Conservation (phyloP, 2,329 filamentous ascomycete species). For the Ceratocystis albifundus region DNA sequence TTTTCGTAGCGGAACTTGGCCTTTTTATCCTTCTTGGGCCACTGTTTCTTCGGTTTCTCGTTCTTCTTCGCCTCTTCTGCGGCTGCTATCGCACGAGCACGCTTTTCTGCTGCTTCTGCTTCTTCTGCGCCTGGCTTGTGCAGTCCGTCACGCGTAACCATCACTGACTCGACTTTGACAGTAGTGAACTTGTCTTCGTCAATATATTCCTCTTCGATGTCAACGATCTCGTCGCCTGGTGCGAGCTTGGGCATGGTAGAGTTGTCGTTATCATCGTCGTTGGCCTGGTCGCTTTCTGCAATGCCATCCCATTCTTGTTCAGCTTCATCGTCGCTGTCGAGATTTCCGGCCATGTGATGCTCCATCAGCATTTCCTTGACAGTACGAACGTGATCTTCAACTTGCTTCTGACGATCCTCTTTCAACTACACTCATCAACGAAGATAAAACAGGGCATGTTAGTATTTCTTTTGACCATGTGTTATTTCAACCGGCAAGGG, state of each 20-base stretch:
- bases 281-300: slow-evolving; percentile 37
- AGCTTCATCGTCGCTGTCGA: slow-evolving; percentile 31
- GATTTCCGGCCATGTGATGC: slow-evolving; percentile 41
- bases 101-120: slow-evolving; percentile 31
- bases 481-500: background rate
- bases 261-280: slow-evolving; percentile 29
- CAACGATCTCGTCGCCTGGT: slow-evolving; percentile 43
- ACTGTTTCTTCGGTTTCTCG: slow-evolving; percentile 41
- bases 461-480: background rate
- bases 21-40: slow-evolving; percentile 52
- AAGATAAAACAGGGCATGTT: background rate
- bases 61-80: slow-evolving; percentile 26
- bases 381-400: slow-evolving; percentile 68
- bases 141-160: slow-evolving; percentile 62
- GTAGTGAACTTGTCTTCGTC: slow-evolving; percentile 95
- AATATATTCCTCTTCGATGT: slow-evolving; percentile 86
- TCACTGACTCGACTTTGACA: slow-evolving; percentile 84
- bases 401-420: slow-evolving; percentile 68
- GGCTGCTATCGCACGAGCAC: slow-evolving; percentile 30
- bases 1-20: slow-evolving; percentile 87
- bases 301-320: slow-evolving; percentile 52
- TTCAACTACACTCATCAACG: slow-evolving; percentile 50
- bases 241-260: slow-evolving; percentile 31
- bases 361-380: slow-evolving; percentile 60
- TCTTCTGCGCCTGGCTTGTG: slow-evolving; percentile 39